Evolutionary conservation across 176 grass and related monocot genomes (phyloP), one percentile per base, ranked within the genome.

Genomic region (Bolboschoenus planiculmis): DNA sequence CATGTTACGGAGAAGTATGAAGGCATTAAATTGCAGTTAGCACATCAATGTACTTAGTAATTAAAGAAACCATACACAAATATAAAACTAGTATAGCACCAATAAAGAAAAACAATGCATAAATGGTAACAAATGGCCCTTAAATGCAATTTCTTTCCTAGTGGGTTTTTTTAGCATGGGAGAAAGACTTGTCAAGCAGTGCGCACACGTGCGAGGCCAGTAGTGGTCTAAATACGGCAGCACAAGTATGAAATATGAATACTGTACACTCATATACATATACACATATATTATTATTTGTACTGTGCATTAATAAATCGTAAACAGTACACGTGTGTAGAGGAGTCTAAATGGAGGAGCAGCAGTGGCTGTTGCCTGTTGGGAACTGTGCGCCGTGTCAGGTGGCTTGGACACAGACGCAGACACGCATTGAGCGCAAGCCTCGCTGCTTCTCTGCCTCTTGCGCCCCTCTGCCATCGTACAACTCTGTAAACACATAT

Each of bases 1-100:
- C 67, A 14, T 5, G 37, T 72, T 43, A 72, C 40, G 39, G 68
- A 27, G 40, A 47, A 74, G 21, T 74, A 26, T 47, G 39, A 74
- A 43, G 21, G 23, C 68, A 74, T 74, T 74, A 74, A 74, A 74
- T 74, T 74, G 23, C 68, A 74, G 68, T 74, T 47, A 74, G 40
- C 40, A 43, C 42, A 29, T 74, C 68, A 47, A 74, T 26, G 40
- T 47, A 74, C 23, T 74, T 47, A 29, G 34, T 2, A 36, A 67
- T 37, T 67, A 67, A 36, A 35, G 20, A 36, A 37, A 7, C 6
- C 20, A 30, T 4, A 14, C 11, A 24, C 0, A 10, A 30, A 60
- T 29, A 30, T 13, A 61, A 61, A 66, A 36, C 36, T 66, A 30
- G 23, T 13, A 9, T 60, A 30, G 15, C 31, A 20, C 61, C 13